Base-by-base conservation (phyloP, 768 basidiomycete species). In the Coprinopsis strossmayeri region DNA sequence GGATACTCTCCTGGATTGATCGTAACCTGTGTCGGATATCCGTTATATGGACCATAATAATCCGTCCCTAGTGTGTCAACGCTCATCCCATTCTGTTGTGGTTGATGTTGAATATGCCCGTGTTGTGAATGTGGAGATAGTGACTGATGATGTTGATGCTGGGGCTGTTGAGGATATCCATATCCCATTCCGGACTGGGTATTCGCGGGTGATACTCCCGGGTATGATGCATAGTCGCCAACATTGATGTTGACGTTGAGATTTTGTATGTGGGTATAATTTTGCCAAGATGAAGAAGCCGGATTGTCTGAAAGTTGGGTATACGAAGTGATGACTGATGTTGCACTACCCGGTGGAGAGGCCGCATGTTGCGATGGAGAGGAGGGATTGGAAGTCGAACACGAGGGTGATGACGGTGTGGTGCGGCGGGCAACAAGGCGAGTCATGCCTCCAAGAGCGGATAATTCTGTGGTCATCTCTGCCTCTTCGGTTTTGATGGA, bases 391-490 rank as follows among this genome's bases (percentile, higher is more conserved):
- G 73, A 67, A 15, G 68, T 63, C 13, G 71, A 62, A 35, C 68
- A 64, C 2, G 77, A 71, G 0, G 78, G 71, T 0, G 78, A 71
- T 7, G 71, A 66, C 4, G 68, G 66, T 17, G 73, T 69, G 17
- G 72, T 63, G 52, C 75, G 72, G 12, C 78, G 69, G 0, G 81
- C 64, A 0, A 86, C 76, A 1, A 84, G 71, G 18, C 82, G 73
- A 7, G 81, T 83, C 65, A 77, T 77, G 2, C 84, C 82, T 20
- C 80, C 78, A 10, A 84, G 71, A 1, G 74, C 76, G 4, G 78
- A 73, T 32, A 84, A 58, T 48, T 81, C 82, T 20, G 37, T 39
- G 15, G 49, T 26, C 23, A 34, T 28, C 32, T 51, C 50, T 13
- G 35, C 34, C 32, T 83, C 72, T 56, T 84, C 83, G 46, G 70